phyloP scores from a whole-genome alignment of 257 asterid species.

The Capsicum rhomboideum region DNA sequence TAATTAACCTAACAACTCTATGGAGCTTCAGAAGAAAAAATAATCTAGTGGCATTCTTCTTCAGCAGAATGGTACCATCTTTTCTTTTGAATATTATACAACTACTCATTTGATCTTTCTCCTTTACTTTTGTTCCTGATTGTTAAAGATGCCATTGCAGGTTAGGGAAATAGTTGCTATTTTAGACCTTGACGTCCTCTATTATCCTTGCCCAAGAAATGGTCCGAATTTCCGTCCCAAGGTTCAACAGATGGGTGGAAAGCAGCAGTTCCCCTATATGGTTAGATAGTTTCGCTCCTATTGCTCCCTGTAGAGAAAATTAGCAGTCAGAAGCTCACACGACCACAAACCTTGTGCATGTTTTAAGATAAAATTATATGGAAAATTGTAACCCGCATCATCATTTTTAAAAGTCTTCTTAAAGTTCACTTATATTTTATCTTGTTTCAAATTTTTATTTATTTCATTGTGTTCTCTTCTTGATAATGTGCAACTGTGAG shows the following conservation, averaged over 20 bases:
- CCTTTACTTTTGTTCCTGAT: not conserved
- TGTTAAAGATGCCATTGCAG: slow-evolving; percentile 22
- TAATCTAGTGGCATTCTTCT: not conserved
- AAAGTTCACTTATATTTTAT: not conserved
- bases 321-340: not conserved
- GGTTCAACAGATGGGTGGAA: slow-evolving; percentile 83
- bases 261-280: slow-evolving; percentile 82
- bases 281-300: slow-evolving; percentile 21
- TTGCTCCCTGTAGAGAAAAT: not conserved
- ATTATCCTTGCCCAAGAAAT: slow-evolving; percentile 88
- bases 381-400: not conserved
- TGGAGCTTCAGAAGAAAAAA: not conserved
- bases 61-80: not conserved
- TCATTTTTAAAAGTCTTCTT: not conserved
- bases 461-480: not conserved
- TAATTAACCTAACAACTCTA: not conserved
- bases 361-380: not conserved
- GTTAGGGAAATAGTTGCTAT: slow-evolving; percentile 80
- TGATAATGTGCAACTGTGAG: not conserved
- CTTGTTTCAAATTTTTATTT: not conserved
- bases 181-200: slow-evolving; percentile 88
- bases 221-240: slow-evolving; percentile 86
- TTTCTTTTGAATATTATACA: not conserved
- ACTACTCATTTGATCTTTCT: not conserved
- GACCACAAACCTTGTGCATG: not conserved